A percentile compares a stretch with the other conserved stretches of the same genome.
Evolutionary conservation across 371 early-diverging fungal genomes (phyloP).

Genomic region (Mortierella sp.): DNA sequence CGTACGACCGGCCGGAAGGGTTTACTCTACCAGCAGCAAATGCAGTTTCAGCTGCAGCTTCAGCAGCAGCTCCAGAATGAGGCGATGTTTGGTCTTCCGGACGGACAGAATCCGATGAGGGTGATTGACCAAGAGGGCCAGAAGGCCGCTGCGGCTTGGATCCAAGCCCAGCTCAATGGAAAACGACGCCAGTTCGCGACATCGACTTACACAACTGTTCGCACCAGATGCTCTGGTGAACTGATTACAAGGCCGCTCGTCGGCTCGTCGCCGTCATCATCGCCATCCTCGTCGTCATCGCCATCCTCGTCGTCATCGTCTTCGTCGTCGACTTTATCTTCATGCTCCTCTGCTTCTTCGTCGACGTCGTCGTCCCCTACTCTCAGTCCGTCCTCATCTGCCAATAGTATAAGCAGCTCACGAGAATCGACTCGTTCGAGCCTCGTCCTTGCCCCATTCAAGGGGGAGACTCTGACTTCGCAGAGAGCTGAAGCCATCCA

Average conservation of each 20-base stretch:
- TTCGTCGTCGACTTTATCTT: background rate
- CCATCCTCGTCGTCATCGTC: too few relatives aligned
- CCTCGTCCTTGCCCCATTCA: too few relatives aligned
- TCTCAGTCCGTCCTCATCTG: too few relatives aligned
- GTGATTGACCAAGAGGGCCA: slow-evolving; percentile 3
- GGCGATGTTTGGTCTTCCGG: background rate
- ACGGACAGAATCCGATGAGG: too few relatives aligned
- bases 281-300: background rate
- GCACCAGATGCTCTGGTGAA: background rate
- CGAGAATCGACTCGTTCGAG: too few relatives aligned
- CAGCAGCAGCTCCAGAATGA: slow-evolving; percentile 5
- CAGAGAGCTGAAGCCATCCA: background rate
- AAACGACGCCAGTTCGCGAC: slow-evolving; percentile 33
- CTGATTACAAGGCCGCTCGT: slow-evolving; percentile 29
- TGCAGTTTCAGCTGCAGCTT: slow-evolving; percentile 20
- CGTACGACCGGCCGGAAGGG: slow-evolving; percentile 44
- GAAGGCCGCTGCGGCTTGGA: background rate
- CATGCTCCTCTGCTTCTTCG: background rate
- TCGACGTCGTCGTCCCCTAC: background rate
- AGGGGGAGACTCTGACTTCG: too few relatives aligned
- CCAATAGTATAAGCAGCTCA: too few relatives aligned
- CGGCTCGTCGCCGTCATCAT: background rate
- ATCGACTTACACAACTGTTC: slow-evolving; percentile 27
- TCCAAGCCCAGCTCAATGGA: slow-evolving; percentile 19
- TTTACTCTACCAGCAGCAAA: slow-evolving; percentile 29